Percentiles rank a stretch among this genome's conserved stretches.
Evolutionary conservation across 2,329 filamentous ascomycete genomes (phyloP).

Genomic region (Apiospora arundinis): DNA sequence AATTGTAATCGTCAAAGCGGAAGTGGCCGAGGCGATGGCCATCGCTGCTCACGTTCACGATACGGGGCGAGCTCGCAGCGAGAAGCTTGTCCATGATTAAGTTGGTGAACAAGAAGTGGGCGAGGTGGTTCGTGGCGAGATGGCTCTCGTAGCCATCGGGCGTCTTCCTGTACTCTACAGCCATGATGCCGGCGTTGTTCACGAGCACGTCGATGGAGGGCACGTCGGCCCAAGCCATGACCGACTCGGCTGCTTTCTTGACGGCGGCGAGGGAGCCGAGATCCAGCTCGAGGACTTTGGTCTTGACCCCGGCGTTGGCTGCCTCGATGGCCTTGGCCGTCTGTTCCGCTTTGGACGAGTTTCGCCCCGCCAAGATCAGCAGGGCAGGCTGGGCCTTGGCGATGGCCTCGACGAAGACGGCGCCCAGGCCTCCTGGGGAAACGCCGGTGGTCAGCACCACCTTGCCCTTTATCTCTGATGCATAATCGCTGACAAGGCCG

Average conservation of each 20-base stretch:
- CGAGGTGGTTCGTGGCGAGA: constrained; percentile 45
- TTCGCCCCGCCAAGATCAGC: constrained; percentile 54
- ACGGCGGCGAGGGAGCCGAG: constrained; percentile 18
- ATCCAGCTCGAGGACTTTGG: constrained; percentile 36
- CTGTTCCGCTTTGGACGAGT: constrained; percentile 44
- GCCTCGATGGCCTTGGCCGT: constrained; percentile 43
- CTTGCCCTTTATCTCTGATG: constrained; percentile 42
- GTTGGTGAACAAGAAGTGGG: constrained; percentile 46
- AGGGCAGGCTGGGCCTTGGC: constrained; percentile 46
- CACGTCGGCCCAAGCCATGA: constrained; percentile 40
- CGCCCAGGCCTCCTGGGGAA: constrained; percentile 46
- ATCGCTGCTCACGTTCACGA: constrained; percentile 51
- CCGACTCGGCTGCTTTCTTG: constrained; percentile 42
- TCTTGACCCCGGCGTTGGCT: constrained; percentile 40
- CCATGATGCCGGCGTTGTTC: too few species aligned
- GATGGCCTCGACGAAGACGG: constrained; percentile 42
- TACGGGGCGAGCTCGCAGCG: constrained; percentile 34
- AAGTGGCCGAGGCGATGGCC: constrained; percentile 49
- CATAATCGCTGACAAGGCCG: constrained; percentile 38
- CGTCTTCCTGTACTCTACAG: constrained; percentile 34
- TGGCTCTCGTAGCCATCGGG: constrained; percentile 47
- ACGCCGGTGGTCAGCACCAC: constrained; percentile 50
- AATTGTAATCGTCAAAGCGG: constrained; percentile 50
- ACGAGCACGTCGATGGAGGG: constrained; percentile 34
- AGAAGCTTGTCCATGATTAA: constrained; percentile 40